Evolutionary conservation across 768 basidiomycete genomes (phyloP), one percentile per base, ranked within the genome.

Genomic region (Stropharia rugosoannulata): DNA sequence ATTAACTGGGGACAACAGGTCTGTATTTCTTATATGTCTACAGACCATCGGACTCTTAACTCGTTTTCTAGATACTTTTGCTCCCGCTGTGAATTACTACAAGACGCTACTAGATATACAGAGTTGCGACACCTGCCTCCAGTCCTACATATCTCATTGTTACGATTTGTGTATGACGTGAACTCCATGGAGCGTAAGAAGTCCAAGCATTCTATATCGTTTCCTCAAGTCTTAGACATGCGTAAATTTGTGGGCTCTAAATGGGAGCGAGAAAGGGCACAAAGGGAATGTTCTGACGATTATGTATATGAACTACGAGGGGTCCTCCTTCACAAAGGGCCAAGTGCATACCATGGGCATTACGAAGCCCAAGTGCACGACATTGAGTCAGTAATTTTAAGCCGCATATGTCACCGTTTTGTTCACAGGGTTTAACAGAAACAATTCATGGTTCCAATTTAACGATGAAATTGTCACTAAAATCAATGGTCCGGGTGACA

Each of bases 81-180:
- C 66, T 80, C 89, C 4, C 73, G 72, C 19, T 98, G 96, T 66
- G 74, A 85, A 41, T 70, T 69, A 19, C 79, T 93, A 8, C 86
- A 88, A 67, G 83, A 93, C 56, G 96, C 96, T 5, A 86, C 81
- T 15, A 85, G 96, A 7, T 86, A 86, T 60, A 86, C 86, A 1
- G 80, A 87, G 62, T 71, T 96, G 12, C 78, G 77, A 22, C 67
- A 78, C 50, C 79, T 97, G 5, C 96, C 96, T 1, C 92, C 93
- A 0, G 88, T 95, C 5, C 78, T 98, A 2, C 93, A 98, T 70
- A 88, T 98, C 63, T 94, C 94, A 18, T 72, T 98, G 49, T 80
- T 96, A 54, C 90, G 96, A n/a, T 98, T 98, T 70, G 85, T 92
- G 27, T 98, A 89, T 63, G 92, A 95, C 70, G 61, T 87, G 35